Evolutionary conservation across 2,329 filamentous ascomycete species (phyloP), one percentile per base, ranked within the genome.

Genomic region (Diaporthe helianthi): DNA sequence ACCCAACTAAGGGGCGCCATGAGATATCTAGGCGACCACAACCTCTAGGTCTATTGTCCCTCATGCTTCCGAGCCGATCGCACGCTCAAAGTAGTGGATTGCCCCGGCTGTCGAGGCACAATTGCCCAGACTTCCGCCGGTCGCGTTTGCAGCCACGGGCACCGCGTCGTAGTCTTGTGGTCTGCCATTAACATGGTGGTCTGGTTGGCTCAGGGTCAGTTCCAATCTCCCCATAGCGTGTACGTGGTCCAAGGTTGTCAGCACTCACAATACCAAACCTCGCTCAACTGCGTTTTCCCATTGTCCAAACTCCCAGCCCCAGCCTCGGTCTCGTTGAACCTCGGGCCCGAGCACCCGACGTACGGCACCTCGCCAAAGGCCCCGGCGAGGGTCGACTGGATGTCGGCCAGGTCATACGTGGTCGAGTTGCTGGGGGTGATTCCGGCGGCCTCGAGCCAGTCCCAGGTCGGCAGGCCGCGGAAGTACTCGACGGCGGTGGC

Each of bases 351-450:
- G 80, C 89, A 92, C 6, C 88, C 89, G 67, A 91, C 75, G 75
- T 88, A 91, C 7, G 88, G 89, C 19, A 84, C 70, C 1, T 83
- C 83, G 58, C 88, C 87, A 74, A 85, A 86, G 36, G 81, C 81
- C 22, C 77, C 76, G 26, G 77, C 79, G 69, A 92, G 79, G 0
- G 85, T 83, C 36, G 75, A 74, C 75, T 87, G 84, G 64, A 92
- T 79, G 64, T 84, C 79, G 0, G 78, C 74, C 55, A 90, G 81
- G 3, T 83, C 83, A 78, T 90, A 90, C 0, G 80, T 79, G 0
- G 87, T 90, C 22, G 71, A 78, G 78, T 91, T 91, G 70, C 83
- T 86, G 2, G 90, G 89, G 15, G 70, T 75, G 76, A 92, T 90
- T 29, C 79, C 80, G 12, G 81, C 82, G 3, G 80, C 80, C 2